Base-by-base conservation (phyloP, 805 yeast genomes). In the Naumovozyma baii region DNA sequence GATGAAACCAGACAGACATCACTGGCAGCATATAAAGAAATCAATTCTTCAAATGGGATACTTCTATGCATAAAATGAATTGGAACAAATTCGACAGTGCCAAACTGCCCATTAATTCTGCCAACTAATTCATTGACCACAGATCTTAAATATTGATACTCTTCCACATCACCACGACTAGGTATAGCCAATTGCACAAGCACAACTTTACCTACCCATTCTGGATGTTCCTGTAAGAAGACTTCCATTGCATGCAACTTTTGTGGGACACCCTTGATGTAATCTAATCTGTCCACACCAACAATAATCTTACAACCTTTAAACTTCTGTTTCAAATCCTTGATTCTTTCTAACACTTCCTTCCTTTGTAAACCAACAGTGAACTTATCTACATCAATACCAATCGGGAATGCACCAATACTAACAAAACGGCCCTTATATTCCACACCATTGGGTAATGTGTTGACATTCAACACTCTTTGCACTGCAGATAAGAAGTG, bases 181-280 rank as follows among this genome's bases (percentile, higher is more conserved):
- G 98, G 97, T 18, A 90, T 96, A 0, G 97, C 97, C 28, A 90
- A 90, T 62, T 90, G 98, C 8, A 90, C 88, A 39, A 90, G 67
- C 2, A 90, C 86, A 5, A 87, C 96, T 61, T 90, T 92, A 8
- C 97, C 97, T 30, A 86, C 83, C 95, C 95, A 90, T 61, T 88
- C 95, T 0, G 97, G 97, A 59, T 90, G 94, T 50, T 83, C 90
- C 31, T 78, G 77, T 34, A 90, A 64, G 50, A 90, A 90, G 10
- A 86, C 83, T 57, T 90, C 96, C 62, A 90, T 83, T 1, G 96
- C 96, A 57, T 88, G 96, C 34, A 90, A 68, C 57, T 90, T 90
- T 55, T 90, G 96, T 1, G 97, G 97, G 9, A 90, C 95, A 37
- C 98, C 98, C 63, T 90, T 90, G 61, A 90, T 90, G 59, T 90